Percentiles rank a stretch among this genome's conserved stretches.
Evolutionary conservation across 805 yeast species (phyloP).

Genomic region (Wickerhamomyces queroliae): DNA sequence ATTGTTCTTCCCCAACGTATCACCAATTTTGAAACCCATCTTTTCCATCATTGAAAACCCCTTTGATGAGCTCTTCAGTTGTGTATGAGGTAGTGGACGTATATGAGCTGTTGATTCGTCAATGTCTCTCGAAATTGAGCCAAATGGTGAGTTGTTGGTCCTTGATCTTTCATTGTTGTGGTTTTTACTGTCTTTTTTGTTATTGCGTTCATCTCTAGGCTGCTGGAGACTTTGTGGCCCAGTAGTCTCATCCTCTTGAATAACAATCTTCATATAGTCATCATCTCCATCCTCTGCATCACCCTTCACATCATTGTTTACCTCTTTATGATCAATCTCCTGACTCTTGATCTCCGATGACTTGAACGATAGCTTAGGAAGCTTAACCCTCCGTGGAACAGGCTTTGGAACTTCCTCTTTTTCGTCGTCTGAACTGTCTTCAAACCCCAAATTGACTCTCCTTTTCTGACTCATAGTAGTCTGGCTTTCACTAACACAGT

Average conservation of each 20-base stretch:
- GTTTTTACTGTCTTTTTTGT: background rate
- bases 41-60: constrained; percentile 49
- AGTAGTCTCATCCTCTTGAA: constrained; percentile 11
- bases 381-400: background rate
- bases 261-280: constrained; percentile 24
- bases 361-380: background rate
- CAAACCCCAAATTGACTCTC: constrained; percentile 13
- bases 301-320: background rate
- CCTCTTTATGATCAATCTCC: constrained; percentile 3
- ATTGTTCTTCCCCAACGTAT: constrained; percentile 31
- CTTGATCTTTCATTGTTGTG: constrained; percentile 1
- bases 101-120: background rate
- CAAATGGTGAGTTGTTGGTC: constrained; percentile 16
- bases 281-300: constrained; percentile 13
- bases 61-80: constrained; percentile 25
- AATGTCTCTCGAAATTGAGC: constrained; percentile 4
- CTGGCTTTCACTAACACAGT: background rate
- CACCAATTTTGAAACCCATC: constrained; percentile 53
- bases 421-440: constrained; percentile 8
- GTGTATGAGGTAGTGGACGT: constrained; percentile 3
- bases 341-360: constrained; percentile 1
- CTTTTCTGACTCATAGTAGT: constrained; percentile 6
- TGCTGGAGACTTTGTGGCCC: constrained; percentile 3
- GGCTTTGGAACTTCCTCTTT: background rate
- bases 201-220: no score